Evolutionary conservation across 1,284 basidiomycete species (phyloP).

Genomic region (Fomitopsis betulina): DNA sequence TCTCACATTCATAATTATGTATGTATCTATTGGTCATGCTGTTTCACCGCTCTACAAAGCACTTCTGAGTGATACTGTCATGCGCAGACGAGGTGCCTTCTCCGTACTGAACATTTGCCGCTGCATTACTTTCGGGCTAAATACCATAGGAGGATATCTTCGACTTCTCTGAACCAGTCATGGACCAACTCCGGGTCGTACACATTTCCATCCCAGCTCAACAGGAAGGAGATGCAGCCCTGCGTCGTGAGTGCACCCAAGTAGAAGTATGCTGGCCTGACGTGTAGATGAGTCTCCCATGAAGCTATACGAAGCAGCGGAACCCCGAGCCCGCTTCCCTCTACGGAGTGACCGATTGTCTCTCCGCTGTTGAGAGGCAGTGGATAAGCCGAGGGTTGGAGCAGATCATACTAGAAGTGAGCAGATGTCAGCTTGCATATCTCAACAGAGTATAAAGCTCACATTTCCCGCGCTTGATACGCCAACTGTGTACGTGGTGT

Average conservation of each 20-base stretch:
- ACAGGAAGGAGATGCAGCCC: conserved; percentile 9
- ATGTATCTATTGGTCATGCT: conserved; percentile 13
- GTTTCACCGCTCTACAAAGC: conserved; percentile 3
- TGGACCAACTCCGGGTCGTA: conserved; percentile 6
- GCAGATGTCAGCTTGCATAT: conserved; percentile 7
- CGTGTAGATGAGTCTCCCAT: conserved; percentile 15
- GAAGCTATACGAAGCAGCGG: conserved; percentile 9
- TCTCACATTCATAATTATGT: conserved; percentile 14
- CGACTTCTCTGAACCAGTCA: not conserved
- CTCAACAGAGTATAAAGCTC: conserved; percentile 8
- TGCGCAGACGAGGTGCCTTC: not conserved
- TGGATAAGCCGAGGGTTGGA: conserved; percentile 6
- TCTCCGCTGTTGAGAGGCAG: not conserved
- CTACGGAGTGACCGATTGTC: not conserved
- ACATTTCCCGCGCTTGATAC: conserved; percentile 22
- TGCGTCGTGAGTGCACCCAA: conserved; percentile 15
- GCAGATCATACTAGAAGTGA: conserved; percentile 1
- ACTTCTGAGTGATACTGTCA: not conserved
- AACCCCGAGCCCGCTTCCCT: not conserved
- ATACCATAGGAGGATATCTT: conserved; percentile 1
- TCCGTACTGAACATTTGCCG: not conserved
- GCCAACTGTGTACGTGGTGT: not conserved
- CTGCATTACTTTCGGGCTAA: not conserved
- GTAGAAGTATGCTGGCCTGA: conserved; percentile 18
- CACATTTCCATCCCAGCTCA: conserved; percentile 21